Conservation (phyloP, 78 protist genomes). For the Polysphondylium violaceum region DNA sequence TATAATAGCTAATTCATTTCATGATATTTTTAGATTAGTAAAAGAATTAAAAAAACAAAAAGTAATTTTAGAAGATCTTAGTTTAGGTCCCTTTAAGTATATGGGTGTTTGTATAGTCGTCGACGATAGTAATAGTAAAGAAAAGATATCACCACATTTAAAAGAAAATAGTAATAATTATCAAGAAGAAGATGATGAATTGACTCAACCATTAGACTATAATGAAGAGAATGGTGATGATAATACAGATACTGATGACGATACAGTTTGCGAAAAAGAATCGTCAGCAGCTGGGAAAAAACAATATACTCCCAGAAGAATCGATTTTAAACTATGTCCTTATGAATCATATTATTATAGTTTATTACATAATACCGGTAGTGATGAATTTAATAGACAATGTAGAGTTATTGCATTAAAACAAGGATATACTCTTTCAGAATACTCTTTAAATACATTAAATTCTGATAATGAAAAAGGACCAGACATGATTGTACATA, state of each 20-base stretch:
- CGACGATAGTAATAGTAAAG: not conserved
- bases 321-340: slow-evolving; percentile 58
- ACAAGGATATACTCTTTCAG: slow-evolving; percentile 37
- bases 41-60: slow-evolving; percentile 14
- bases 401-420: slow-evolving; percentile 18
- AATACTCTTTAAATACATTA: slow-evolving; percentile 34
- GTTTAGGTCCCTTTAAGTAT: slow-evolving; percentile 64
- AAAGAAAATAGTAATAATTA: not conserved
- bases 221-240: slow-evolving; percentile 3
- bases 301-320: slow-evolving; percentile 22
- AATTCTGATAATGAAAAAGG: not conserved
- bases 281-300: not conserved
- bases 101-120: slow-evolving; percentile 55
- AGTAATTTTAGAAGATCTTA: slow-evolving; percentile 43
- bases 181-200: not conserved
- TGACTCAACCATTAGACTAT: not conserved
- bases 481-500: not conserved
- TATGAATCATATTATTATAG: slow-evolving; percentile 67
- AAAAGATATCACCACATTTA: too few relatives aligned
- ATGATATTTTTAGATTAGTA: too few relatives aligned
- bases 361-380: slow-evolving; percentile 50
- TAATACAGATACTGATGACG: slow-evolving; percentile 35
- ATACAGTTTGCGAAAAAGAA: not conserved
- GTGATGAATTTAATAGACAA: slow-evolving; percentile 30
- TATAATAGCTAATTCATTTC: too few relatives aligned